Percentiles rank a stretch among this genome's conserved stretches.
Conservation (phyloP, 768 basidiomycete species). For the Suillus subalutaceus region DNA sequence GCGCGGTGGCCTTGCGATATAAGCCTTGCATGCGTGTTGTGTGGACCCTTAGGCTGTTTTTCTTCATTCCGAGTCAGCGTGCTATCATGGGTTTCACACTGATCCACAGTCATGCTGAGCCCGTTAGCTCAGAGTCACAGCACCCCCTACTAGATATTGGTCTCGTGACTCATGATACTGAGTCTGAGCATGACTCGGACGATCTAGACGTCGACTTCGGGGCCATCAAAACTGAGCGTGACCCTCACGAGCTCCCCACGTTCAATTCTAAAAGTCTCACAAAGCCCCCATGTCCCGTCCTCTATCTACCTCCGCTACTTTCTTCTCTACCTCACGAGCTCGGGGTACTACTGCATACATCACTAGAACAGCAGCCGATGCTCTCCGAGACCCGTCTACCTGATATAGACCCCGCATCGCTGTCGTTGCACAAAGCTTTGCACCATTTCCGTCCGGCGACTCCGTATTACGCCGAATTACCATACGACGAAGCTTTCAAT, state of each 20-base stretch:
- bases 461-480: slow-evolving; percentile 58
- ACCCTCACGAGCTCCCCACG: slow-evolving; percentile 60
- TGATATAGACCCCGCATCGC: slow-evolving; percentile 80
- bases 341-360: slow-evolving; percentile 25
- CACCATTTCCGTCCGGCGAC: slow-evolving; percentile 71
- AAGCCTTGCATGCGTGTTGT: neutral
- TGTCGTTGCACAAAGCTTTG: slow-evolving; percentile 84
- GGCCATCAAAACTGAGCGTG: slow-evolving; percentile 24
- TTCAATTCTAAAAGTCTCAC: slow-evolving; percentile 45
- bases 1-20: slow-evolving; percentile 5
- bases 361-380: slow-evolving; percentile 43
- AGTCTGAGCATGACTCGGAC: neutral
- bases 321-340: slow-evolving; percentile 66
- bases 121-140: neutral
- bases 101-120: neutral
- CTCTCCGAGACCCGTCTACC: slow-evolving; percentile 79
- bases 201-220: neutral
- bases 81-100: slow-evolving; percentile 6
- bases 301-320: slow-evolving; percentile 85
- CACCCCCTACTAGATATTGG: slow-evolving; percentile 5
- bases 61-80: neutral
- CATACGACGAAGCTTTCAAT: slow-evolving; percentile 85
- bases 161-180: neutral
- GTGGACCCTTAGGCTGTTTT: neutral
- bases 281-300: slow-evolving; percentile 49